phyloP scores from a whole-genome alignment of 768 basidiomycete species.

The Astraeus odoratus region DNA sequence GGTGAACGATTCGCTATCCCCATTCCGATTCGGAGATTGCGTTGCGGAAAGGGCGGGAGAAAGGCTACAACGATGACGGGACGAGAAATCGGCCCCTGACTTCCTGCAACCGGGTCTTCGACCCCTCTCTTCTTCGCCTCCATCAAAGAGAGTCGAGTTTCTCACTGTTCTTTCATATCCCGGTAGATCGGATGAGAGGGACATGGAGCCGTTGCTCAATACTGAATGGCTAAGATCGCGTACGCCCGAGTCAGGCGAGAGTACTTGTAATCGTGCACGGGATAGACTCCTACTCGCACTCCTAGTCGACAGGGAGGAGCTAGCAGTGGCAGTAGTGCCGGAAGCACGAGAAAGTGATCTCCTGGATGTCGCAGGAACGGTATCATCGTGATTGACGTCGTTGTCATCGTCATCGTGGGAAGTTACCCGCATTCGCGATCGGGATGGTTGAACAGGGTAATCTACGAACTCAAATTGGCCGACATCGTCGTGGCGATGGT shows the following conservation, averaged over 20 bases:
- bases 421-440: conserved; percentile 26
- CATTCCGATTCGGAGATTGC: no score
- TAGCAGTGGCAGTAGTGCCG: conserved; percentile 25
- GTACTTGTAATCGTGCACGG: conserved; percentile 24
- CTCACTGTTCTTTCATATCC: not conserved
- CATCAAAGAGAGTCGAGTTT: not conserved
- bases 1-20: no score
- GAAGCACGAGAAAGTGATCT: conserved; percentile 49
- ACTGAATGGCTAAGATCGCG: conserved; percentile 17
- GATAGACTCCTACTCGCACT: conserved; percentile 37
- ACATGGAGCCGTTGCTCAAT: conserved; percentile 15
- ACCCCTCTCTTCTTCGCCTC: not conserved
- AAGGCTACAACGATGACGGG: no score
- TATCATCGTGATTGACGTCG: conserved; percentile 32
- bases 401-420: conserved; percentile 15
- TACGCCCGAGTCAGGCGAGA: conserved; percentile 18
- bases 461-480: conserved; percentile 23
- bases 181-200: not conserved
- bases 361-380: no score
- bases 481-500: conserved; percentile 18
- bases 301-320: conserved; percentile 30
- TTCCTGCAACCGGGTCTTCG: not conserved
- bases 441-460: conserved; percentile 14
- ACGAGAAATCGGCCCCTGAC: not conserved
- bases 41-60: no score